Evolutionary conservation across 352 stramenopile species (phyloP), one percentile per base, ranked within the genome.

Genomic region (Blastocystis hominis): DNA sequence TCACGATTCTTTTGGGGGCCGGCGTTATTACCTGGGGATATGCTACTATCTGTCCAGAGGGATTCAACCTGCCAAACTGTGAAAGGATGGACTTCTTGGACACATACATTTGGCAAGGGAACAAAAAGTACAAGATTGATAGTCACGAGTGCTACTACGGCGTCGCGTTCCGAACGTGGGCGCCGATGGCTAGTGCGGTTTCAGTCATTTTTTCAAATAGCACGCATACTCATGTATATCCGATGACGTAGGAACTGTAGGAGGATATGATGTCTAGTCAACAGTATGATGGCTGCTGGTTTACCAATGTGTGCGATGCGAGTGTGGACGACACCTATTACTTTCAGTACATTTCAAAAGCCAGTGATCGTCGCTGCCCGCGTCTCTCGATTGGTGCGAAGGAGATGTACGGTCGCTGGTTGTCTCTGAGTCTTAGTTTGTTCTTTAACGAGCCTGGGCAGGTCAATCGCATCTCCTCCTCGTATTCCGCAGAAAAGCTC

Each of bases 81-180:
- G 72, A 84, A 53, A 38, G 30, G 20, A 84, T 54, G 72, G 72
- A 84, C 72, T 84, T 84, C 44, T 53, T 84, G 6, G 72, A 84
- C 44, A 69, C 72, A 0, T 84, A 84, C 38, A 46, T 84, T 47
- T 84, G 72, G 72, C 59, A 64, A 42, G 47, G 38, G 36, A 68
- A 46, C 10, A 44, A 53, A 68, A 69, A 44, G n/a, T 84, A 66
- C 36, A 10, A 5, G 34, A 53, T 84, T 13, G 54, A 44, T 3
- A 47, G 47, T 20, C 10, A 30, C 7, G 36, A 84, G 15, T 84
- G 72, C 36, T 53, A 59, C 10, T 44, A 84, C 56, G 72, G 72
- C 40, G 72, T 84, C 3, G 72, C 72, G 13, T 84, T 84, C 36
- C 46, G 72, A 2, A 84, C 54, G 20, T 84, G 72, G 72, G 50